Conservation (phyloP, 140 eudicot species). For the Bidens hawaiensis region DNA sequence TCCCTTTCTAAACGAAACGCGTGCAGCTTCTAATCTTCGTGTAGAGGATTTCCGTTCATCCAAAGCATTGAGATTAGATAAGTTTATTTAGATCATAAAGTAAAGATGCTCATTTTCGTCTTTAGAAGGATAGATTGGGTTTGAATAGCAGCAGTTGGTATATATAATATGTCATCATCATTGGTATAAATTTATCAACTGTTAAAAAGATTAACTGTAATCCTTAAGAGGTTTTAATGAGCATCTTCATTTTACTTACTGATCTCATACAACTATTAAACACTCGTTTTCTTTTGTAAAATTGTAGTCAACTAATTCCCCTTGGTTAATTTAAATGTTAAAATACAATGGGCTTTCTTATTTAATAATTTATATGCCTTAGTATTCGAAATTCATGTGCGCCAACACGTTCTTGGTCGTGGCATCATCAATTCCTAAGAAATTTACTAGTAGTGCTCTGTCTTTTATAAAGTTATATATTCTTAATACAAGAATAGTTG, state of each 20-base stretch:
- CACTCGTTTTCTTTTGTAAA: background rate
- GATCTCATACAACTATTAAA: constrained; percentile 2
- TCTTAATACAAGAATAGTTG: no score
- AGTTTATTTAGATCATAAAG: constrained; percentile 60
- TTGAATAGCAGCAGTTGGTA: constrained; percentile 24
- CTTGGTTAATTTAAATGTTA: background rate
- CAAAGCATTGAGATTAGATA: constrained; percentile 57
- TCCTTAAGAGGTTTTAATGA: constrained; percentile 30
- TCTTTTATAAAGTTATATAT: no score
- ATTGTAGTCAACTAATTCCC: background rate
- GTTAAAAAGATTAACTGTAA: constrained; percentile 26
- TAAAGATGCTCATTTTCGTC: constrained; percentile 35
- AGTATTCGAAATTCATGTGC: background rate
- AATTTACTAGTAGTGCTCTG: no score
- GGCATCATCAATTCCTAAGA: background rate
- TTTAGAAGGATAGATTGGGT: constrained; percentile 29
- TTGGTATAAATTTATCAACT: constrained; percentile 27
- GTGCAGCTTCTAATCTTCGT: constrained; percentile 36
- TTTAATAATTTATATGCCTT: background rate
- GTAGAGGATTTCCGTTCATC: constrained; percentile 60
- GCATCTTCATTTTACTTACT: constrained; percentile 35
- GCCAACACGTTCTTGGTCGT: background rate
- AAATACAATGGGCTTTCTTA: background rate
- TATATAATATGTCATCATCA: no score
- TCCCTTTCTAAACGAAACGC: constrained; percentile 47